Conservation (phyloP, 208 protist species). For the Leishmania lainsoni region DNA sequence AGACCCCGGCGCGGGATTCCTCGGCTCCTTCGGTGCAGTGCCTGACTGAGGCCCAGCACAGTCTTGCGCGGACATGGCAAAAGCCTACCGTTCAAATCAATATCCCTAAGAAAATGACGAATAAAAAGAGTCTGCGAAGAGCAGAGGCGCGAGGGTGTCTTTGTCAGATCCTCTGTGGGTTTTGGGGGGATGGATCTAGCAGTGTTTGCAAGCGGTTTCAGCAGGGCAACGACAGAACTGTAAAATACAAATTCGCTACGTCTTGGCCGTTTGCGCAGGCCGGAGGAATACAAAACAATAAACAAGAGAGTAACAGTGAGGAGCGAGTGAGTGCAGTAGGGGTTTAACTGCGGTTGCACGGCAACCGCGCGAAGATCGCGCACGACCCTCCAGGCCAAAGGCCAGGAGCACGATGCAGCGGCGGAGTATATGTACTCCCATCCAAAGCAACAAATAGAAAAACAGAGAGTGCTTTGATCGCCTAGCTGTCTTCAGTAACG, state of each 20-base stretch:
- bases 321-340: not conserved
- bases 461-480: no score
- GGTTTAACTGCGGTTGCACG: not conserved
- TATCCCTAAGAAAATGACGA: not conserved
- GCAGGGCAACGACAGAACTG: not conserved
- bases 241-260: not conserved
- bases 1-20: constrained; percentile 2
- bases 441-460: not conserved
- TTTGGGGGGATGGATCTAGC: not conserved
- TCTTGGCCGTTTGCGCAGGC: not conserved
- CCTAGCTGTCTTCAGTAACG: not conserved
- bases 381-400: not conserved
- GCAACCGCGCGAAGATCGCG: not conserved
- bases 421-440: not conserved
- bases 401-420: not conserved
- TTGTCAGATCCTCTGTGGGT: not conserved
- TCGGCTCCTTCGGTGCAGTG: not conserved
- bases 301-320: not conserved
- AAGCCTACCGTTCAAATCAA: not conserved
- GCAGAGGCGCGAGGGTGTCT: not conserved
- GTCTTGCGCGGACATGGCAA: not conserved
- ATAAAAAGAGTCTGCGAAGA: not conserved
- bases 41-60: not conserved
- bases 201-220: not conserved
- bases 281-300: not conserved